These are phyloP conservation scores for Microthyrium microscopicum DNA, from an alignment of 2,329 filamentous ascomycete species.

Conservation along the genomic window DNA sequence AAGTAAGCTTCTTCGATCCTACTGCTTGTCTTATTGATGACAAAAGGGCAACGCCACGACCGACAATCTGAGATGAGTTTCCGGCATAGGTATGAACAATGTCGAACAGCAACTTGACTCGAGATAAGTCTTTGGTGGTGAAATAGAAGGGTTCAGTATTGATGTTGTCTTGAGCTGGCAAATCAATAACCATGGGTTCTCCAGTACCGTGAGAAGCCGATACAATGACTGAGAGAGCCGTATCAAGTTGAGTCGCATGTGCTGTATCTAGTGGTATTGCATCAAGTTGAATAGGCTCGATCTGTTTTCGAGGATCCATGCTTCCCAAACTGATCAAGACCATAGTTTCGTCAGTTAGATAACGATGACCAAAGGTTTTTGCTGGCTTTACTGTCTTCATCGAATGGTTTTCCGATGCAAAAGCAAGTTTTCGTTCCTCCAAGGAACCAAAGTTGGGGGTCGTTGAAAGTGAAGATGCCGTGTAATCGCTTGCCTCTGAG, in stretches of 20 bases:
- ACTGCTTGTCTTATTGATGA: slow-evolving; percentile 72
- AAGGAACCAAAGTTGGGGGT: slow-evolving; percentile 41
- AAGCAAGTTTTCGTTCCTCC: slow-evolving; percentile 26
- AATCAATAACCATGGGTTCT: slow-evolving; percentile 75
- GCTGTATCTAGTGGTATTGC: slow-evolving; percentile 75
- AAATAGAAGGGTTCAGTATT: slow-evolving; percentile 89
- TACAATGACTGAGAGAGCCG: slow-evolving; percentile 78
- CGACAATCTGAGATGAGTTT: slow-evolving; percentile 61
- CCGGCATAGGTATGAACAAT: slow-evolving; percentile 92
- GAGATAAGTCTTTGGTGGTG: slow-evolving; percentile 56
- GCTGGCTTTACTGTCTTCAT: slow-evolving; percentile 54
- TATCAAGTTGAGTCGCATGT: slow-evolving; percentile 85
- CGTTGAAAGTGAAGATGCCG: slow-evolving; percentile 20
- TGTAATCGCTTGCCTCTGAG: slow-evolving; percentile 11
- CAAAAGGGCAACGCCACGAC: slow-evolving; percentile 73
- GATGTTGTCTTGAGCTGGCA: slow-evolving; percentile 87
- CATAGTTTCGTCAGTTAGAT: slow-evolving; percentile 76
- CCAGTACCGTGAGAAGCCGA: slow-evolving; percentile 72
- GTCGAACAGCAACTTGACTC: slow-evolving; percentile 84
- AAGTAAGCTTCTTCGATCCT: slow-evolving; percentile 71
- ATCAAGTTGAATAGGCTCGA: slow-evolving; percentile 71
- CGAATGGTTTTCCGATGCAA: slow-evolving; percentile 21
- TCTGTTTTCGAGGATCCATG: slow-evolving; percentile 77
- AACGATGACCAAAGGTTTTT: slow-evolving; percentile 92
- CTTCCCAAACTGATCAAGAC: slow-evolving; percentile 84